Evolutionary conservation across 164 flowering plant genomes (phyloP), one percentile per base, ranked within the genome.

Genomic region (Macadamia integrifolia): DNA sequence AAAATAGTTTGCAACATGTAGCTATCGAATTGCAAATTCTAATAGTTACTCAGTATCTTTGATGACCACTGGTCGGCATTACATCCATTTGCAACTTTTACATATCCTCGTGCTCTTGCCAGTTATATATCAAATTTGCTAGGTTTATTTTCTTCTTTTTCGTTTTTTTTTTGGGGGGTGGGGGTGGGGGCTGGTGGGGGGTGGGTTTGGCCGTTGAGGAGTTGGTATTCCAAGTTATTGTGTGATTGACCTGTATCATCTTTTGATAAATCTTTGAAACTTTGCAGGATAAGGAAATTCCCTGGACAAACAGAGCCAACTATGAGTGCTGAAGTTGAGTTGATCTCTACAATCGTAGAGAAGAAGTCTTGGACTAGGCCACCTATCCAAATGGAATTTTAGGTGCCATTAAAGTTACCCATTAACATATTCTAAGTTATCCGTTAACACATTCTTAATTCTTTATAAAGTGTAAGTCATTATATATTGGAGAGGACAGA

Each of bases 231-330:
- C 9, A 11, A 9, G 67, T 23, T 29, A 46, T 2, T 49, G 28
- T 15, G n/a, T 48, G 35, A 23, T 60, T 43, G 31, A 15, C 30
- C 5, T 56, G 23, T 55, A 9, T 13, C n/a, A 9, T 32, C 23
- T 43, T 23, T 60, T 23, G 13, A 42, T 8, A 40, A 40, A n/a
- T 17, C 11, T 60, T 64, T 30, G 28, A 6, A 49, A 57, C 28
- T 72, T 69, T 80, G 59, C 74, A 95, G 99, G 91, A 92, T 95
- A 76, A 80, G 96, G 66, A 95, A 95, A 79, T 95, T 95, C 77
- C 98, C 98, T 30, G 99, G 99, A 66, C 98, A 95, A 85, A 95
- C 98, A 31, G 99, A 95, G 83, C 80, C 97, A 76, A 90, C 99
- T 46, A 70, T 95, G 89, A 95, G 99, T 80, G 98, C 99, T 65